Evolutionary conservation across 2,329 filamentous ascomycete species (phyloP), one percentile per base, ranked within the genome.

Genomic region (Colletotrichum lentis): DNA sequence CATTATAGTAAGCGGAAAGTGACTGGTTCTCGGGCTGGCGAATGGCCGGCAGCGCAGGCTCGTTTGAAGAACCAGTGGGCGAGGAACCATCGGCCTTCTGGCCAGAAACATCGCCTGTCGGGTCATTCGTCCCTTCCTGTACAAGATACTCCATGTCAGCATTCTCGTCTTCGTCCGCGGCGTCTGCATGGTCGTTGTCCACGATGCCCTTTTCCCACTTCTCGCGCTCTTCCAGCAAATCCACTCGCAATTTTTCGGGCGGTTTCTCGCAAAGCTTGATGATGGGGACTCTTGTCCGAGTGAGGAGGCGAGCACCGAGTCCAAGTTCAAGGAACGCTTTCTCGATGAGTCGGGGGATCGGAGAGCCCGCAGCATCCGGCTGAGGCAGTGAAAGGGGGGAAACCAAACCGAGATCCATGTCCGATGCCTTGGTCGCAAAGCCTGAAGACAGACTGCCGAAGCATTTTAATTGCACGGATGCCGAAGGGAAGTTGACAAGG

Each of bases 361-460:
- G 82, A 5, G 88, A 90, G 39, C 84, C 84, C 18, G 83, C 76
- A 16, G 82, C 81, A 69, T 88, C 84, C 3, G 85, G 83, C 59
- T 85, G 81, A 52, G 84, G 80, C 22, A 78, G 75, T 1, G 90
- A 90, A 56, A 84, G 79, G 3, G 86, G 87, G 1, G 91, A 90
- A 5, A 96, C 81, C 41, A 97, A 85, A 10, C 90, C 91, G 37
- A 97, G 85, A 77, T 97, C 94, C 90, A 97, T 93, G 74, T 97
- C 94, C 1, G 94, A 95, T n/a, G 89, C 88, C 73, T 91, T 91
- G 12, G 92, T 93, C 3, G 92, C 94, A 78, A 97, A 97, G 0
- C 94, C 94, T 14, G 93, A 94, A 22, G 88, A 87, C 54, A 96
- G 83, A 76, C 93, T 96, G 5, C 93, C 94, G 75, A 96, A 96